phyloP scores from a whole-genome alignment of 2,329 filamentous ascomycete species.

The Colletotrichum caudatum region DNA sequence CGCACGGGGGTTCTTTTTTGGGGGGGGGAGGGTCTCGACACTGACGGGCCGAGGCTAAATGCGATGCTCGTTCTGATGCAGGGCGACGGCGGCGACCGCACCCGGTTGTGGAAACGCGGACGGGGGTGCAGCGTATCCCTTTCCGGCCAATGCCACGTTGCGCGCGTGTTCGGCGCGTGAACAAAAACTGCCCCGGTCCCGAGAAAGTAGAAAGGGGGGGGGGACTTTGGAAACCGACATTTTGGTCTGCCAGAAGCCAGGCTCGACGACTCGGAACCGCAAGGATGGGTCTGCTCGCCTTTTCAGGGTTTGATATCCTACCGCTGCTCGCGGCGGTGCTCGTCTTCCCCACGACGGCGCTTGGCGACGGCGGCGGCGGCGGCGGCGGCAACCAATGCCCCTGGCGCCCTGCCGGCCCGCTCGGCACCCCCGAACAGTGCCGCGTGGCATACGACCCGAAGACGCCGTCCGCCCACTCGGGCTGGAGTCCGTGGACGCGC shows the following conservation, averaged over 20 bases:
- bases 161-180: background rate
- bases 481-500: slow-evolving; percentile 34
- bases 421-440: background rate
- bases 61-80: slow-evolving; percentile 15
- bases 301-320: background rate
- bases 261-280: background rate
- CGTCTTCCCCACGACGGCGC: background rate
- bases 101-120: slow-evolving; percentile 9
- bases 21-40: background rate
- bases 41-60: slow-evolving; percentile 22
- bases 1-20: background rate
- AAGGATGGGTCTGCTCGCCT: background rate
- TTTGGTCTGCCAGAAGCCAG: background rate
- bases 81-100: slow-evolving; percentile 18
- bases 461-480: too few relatives aligned
- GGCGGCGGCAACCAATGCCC: background rate
- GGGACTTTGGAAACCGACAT: background rate
- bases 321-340: background rate
- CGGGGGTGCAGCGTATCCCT: background rate
- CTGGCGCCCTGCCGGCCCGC: background rate
- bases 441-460: background rate
- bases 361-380: background rate
- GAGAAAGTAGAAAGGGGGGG: background rate
- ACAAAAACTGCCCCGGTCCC: background rate
- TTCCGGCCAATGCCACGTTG: background rate